Evolutionary conservation across 139 green algal species (phyloP), one percentile per base, ranked within the genome.

Genomic region (Pleodorina starrii): DNA sequence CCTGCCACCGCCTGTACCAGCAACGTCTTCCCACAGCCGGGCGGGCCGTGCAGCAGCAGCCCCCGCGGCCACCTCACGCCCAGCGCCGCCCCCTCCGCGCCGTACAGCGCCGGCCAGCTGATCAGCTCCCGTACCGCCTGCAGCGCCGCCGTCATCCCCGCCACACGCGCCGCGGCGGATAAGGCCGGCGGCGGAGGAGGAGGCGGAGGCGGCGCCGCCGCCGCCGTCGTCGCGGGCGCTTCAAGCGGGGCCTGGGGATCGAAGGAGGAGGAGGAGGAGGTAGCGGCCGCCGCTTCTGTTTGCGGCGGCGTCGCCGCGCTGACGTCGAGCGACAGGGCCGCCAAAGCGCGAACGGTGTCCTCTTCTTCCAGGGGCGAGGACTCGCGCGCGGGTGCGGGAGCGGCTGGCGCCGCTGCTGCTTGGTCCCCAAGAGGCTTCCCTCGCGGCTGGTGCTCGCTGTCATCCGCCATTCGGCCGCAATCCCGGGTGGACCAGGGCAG

Each of bases 21-120:
- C 77, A 99, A 91, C 29, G 97, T 99, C 93, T 99, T 99, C 72
- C 97, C 97, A n/a, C 94, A 96, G 7, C 93, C 93, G 1, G 94
- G 92, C 0, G 93, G 93, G 0, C 97, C 97, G 87, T 98, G 94
- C 69, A 99, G 95, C 84, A 99, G 94, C 79, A 99, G 78, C 0
- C 97, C 97, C 10, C 90, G 85, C 1, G 96, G 97, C 90, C 95
- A 96, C 1, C 48, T 57, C 84, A 98, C 90, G 2, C 96, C 96
- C 54, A 98, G 89, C 29, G 63, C 60, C 9, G 54, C 50, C 0
- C 69, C 94, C 86, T 94, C 91, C 0, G 44, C 48, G 0, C 57
- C 89, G 72, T 97, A 94, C 54, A 77, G 40, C 32, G 89, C 3
- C 0, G 96, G 96, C 96, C 96, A 98, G 4, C 57, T 90, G 7